Conservation (phyloP, 768 basidiomycete species). For the Gelatoporia subvermispora region DNA sequence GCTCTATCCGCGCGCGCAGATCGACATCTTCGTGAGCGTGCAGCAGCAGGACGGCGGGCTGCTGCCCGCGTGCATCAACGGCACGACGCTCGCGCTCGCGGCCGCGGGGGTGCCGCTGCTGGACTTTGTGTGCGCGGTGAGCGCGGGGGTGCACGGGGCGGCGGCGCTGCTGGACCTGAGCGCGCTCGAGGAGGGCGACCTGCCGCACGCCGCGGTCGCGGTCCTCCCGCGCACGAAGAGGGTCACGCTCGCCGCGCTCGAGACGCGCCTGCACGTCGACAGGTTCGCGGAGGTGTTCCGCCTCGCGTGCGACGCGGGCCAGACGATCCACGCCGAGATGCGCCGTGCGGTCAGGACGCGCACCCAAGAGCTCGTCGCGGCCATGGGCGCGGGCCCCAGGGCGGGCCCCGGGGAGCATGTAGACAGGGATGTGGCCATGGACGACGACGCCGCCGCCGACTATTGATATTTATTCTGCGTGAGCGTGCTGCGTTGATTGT, state of each 20-base stretch:
- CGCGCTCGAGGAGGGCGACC: conserved; percentile 82
- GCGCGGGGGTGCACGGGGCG: conserved; percentile 82
- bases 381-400: conserved; percentile 49
- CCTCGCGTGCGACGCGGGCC: conserved; percentile 72
- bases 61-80: conserved; percentile 81
- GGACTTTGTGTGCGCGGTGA: conserved; percentile 89
- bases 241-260: conserved; percentile 87
- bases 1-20: conserved; percentile 88
- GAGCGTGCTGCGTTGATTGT: no score
- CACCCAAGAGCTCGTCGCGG: conserved; percentile 56
- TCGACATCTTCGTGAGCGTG: conserved; percentile 91
- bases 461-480: no score
- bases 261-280: conserved; percentile 90
- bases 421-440: conserved; percentile 21
- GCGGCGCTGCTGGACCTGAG: conserved; percentile 85
- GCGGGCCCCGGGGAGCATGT: conserved; percentile 16
- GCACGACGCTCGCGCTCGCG: conserved; percentile 86
- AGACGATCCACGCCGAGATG: conserved; percentile 83
- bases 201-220: conserved; percentile 86
- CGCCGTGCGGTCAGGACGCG: conserved; percentile 58
- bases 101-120: conserved; percentile 85
- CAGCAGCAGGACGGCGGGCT: conserved; percentile 89
- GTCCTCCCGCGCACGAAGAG: conserved; percentile 83
- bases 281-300: conserved; percentile 86
- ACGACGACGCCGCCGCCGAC: conserved; percentile 7